A percentile compares a stretch with the other conserved stretches of the same genome.
These are phyloP conservation scores for Achaetomium macrosporum DNA, from an alignment of 2,329 filamentous ascomycete species.

Conservation along the genomic window DNA sequence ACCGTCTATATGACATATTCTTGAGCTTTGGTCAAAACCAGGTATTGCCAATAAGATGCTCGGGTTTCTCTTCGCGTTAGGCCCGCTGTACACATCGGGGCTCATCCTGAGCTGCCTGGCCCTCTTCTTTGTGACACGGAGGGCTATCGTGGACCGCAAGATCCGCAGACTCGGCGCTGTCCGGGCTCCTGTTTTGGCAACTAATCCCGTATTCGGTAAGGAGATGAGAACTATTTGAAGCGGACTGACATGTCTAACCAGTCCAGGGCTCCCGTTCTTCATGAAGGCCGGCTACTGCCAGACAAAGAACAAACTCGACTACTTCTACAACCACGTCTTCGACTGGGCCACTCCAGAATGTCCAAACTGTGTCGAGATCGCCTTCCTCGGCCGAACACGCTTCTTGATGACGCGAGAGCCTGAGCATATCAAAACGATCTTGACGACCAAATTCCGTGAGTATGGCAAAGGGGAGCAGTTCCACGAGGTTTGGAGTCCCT, in stretches of 20 bases:
- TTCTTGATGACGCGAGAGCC: constrained; percentile 47
- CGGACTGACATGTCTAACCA: background rate
- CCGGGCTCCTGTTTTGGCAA: constrained; percentile 30
- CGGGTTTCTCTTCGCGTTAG: constrained; percentile 4
- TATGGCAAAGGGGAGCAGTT: constrained; percentile 44
- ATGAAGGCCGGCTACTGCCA: constrained; percentile 26
- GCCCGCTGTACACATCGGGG: constrained; percentile 1
- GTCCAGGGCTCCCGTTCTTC: constrained; percentile 24
- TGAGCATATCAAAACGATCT: constrained; percentile 51
- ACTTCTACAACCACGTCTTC: constrained; percentile 30
- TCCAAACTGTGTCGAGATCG: constrained; percentile 35
- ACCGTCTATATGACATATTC: no score
- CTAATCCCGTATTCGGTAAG: constrained; percentile 32
- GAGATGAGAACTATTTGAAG: no score
- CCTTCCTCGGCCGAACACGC: constrained; percentile 29
- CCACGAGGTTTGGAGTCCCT: constrained; percentile 37
- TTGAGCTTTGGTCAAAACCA: no score
- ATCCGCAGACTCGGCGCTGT: constrained; percentile 32
- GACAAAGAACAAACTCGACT: constrained; percentile 30
- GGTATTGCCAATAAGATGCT: constrained; percentile 10
- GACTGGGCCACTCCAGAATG: constrained; percentile 26
- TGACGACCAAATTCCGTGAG: constrained; percentile 52
- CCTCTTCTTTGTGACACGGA: constrained; percentile 21
- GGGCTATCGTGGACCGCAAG: constrained; percentile 23
- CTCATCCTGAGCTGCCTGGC: constrained; percentile 12